phyloP scores from a whole-genome alignment of 495 filamentous ascomycete genomes.

The Podospora pseudocomata region DNA sequence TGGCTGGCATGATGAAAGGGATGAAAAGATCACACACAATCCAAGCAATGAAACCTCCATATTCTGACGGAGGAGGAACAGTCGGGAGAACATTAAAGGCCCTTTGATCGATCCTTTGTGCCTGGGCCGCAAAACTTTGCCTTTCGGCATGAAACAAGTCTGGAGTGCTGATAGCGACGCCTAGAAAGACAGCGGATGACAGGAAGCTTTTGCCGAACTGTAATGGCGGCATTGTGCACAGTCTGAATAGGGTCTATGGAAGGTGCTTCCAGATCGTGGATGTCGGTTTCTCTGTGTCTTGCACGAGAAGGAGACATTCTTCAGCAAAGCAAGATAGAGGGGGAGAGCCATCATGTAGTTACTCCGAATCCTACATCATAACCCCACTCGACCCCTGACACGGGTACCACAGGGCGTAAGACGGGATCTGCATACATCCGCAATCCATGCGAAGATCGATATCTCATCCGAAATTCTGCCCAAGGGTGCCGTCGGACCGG shows the following conservation, averaged over 20 bases:
- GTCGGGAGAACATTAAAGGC: slow-evolving; percentile 37
- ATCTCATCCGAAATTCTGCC: not conserved
- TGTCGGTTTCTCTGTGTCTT: not conserved
- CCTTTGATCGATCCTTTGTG: slow-evolving; percentile 44
- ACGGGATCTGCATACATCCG: not conserved
- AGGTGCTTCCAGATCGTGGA: not conserved
- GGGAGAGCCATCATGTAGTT: not conserved
- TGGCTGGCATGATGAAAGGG: not conserved
- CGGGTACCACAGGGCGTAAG: not conserved
- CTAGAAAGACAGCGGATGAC: not conserved
- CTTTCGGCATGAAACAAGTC: not conserved
- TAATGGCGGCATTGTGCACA: not conserved
- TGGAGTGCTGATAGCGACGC: not conserved
- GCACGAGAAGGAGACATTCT: not conserved
- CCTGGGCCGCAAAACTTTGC: slow-evolving; percentile 33
- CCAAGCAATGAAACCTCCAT: slow-evolving; percentile 21
- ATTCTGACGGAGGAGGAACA: slow-evolving; percentile 29
- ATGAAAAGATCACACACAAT: slow-evolving; percentile 19
- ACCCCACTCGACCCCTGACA: not conserved
- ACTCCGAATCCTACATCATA: not conserved
- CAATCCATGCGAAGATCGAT: not conserved
- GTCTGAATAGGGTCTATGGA: not conserved
- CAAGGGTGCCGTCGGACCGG: not conserved
- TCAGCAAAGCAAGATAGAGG: not conserved
- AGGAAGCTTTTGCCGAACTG: not conserved